phyloP scores from a whole-genome alignment of 306 rosid species.

The Cyclanthera cordifolia region DNA sequence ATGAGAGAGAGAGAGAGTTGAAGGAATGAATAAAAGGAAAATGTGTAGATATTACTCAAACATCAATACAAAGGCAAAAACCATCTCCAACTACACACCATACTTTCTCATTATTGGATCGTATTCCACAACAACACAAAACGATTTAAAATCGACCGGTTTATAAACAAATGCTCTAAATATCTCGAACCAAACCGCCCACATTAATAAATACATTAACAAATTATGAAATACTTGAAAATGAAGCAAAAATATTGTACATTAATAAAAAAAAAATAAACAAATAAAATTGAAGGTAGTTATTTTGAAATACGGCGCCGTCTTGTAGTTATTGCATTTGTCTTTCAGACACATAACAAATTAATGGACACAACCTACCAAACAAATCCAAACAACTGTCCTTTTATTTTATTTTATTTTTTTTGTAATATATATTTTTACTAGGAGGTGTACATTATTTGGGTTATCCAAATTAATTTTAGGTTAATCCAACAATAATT shows the following conservation, averaged over 20 bases:
- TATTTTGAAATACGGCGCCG: background rate
- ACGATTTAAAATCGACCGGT: background rate
- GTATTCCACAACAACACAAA: too few species aligned
- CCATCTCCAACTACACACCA: background rate
- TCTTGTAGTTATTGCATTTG: background rate
- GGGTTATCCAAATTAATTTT: too few species aligned
- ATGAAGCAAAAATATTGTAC: too few species aligned
- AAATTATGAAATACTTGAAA: background rate
- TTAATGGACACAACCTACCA: background rate
- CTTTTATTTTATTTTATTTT: background rate
- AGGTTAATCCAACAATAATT: too few species aligned
- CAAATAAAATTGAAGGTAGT: background rate
- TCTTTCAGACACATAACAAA: background rate
- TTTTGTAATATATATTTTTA: background rate
- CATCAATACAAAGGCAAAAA: background rate
- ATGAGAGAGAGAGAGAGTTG: constrained; percentile 4
- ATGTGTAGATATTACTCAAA: constrained; percentile 2
- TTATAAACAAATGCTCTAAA: background rate
- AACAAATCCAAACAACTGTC: too few species aligned
- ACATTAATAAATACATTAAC: background rate
- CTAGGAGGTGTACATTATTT: too few species aligned
- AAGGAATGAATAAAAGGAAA: background rate
- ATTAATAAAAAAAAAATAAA: too few species aligned
- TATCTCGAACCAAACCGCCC: background rate
- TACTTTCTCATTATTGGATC: too few species aligned